Evolutionary conservation across 345 rosid genomes (phyloP).

Genomic region (Eucalyptus cloeziana): DNA sequence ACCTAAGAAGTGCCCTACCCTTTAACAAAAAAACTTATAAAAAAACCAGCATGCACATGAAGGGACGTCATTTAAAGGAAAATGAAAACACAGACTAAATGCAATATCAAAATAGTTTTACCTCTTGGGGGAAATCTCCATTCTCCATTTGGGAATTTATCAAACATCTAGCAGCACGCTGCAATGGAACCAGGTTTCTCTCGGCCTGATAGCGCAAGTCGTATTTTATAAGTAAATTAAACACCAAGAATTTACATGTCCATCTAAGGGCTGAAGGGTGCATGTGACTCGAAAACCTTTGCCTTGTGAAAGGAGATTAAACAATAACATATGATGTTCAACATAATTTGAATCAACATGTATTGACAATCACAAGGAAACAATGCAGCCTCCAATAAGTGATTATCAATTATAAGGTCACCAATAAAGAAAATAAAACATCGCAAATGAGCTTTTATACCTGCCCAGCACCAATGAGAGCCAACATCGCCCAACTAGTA

Average conservation of each 20-base stretch:
- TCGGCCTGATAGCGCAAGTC: background rate
- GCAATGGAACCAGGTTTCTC: slow-evolving; percentile 2
- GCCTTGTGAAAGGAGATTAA: background rate
- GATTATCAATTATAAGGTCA: background rate
- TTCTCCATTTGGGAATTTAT: slow-evolving; percentile 10
- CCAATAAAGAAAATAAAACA: background rate
- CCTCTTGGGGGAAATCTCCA: slow-evolving; percentile 16
- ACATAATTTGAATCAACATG: background rate
- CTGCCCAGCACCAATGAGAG: slow-evolving; percentile 46
- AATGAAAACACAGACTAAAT: background rate
- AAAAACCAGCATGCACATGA: background rate
- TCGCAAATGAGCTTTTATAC: background rate
- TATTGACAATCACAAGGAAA: background rate
- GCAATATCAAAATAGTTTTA: background rate
- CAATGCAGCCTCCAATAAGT: background rate
- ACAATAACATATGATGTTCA: background rate
- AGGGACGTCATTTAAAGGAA: background rate
- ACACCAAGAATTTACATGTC: background rate
- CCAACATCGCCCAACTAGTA: slow-evolving; percentile 38
- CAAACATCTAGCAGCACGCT: slow-evolving; percentile 2
- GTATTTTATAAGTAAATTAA: background rate
- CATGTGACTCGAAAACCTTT: background rate
- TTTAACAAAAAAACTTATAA: background rate
- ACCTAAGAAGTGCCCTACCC: background rate
- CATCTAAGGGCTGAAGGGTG: background rate